These are phyloP conservation scores for Paramecium pentaurelia DNA, from an alignment of 73 alveolate species.

Conservation along the genomic window DNA sequence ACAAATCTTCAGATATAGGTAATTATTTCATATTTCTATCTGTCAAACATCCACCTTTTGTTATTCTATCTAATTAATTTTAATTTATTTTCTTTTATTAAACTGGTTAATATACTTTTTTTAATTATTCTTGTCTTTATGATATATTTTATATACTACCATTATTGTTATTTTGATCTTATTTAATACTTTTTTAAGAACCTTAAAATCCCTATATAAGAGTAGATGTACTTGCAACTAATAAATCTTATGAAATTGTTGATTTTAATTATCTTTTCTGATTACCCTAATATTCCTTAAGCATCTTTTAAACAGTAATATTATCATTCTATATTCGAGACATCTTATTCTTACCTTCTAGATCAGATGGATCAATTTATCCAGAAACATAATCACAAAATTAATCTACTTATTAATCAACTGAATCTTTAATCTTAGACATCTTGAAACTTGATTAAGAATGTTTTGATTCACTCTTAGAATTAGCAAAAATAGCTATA, in stretches of 20 bases:
- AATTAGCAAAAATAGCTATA: neutral
- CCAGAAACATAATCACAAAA: neutral
- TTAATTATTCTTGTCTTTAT: neutral
- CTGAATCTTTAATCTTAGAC: neutral
- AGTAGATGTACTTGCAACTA: constrained; percentile 41
- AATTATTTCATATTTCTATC: neutral
- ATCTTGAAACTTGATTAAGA: neutral
- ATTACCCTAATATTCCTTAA: neutral
- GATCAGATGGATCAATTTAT: neutral
- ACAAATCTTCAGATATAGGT: constrained; percentile 7
- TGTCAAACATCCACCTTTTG: constrained; percentile 45
- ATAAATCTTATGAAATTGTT: neutral
- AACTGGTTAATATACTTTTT: neutral
- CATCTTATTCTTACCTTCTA: constrained; percentile 5
- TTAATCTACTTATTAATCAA: neutral
- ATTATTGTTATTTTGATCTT: constrained; percentile 15
- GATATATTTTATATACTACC: constrained; percentile 33
- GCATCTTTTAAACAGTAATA: neutral
- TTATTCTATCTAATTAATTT: constrained; percentile 1
- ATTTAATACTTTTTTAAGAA: neutral
- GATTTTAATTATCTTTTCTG: neutral
- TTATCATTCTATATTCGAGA: neutral
- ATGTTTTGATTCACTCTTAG: constrained; percentile 25
- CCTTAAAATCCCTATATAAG: constrained; percentile 43
- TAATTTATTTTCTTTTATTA: neutral